Evolutionary conservation across 768 basidiomycete species (phyloP).

Genomic region (Macrolepiota albuminosa): DNA sequence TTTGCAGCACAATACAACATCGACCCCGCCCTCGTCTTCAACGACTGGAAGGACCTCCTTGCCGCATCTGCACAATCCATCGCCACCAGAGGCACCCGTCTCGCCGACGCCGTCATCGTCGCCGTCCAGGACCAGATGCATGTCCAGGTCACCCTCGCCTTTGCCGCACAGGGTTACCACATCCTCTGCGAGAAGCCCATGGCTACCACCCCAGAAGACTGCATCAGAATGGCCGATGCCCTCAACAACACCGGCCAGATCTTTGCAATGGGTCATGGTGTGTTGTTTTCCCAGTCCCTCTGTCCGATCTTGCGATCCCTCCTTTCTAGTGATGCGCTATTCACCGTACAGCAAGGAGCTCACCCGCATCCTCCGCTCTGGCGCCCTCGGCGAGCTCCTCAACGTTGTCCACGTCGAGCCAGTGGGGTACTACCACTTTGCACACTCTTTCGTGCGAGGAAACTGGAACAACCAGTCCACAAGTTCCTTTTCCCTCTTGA

Average conservation of each 20-base stretch:
- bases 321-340: constrained; percentile 69
- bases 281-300: constrained; percentile 12
- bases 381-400: constrained; percentile 68
- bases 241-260: constrained; percentile 66
- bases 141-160: constrained; percentile 65
- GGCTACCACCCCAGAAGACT: constrained; percentile 71
- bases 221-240: constrained; percentile 68
- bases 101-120: constrained; percentile 80
- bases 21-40: constrained; percentile 66
- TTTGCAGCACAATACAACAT: constrained; percentile 57
- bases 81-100: constrained; percentile 55
- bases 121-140: constrained; percentile 82
- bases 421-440: constrained; percentile 83
- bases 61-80: constrained; percentile 65
- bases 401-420: constrained; percentile 86
- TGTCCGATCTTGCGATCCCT: not conserved
- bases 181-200: constrained; percentile 93
- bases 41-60: constrained; percentile 66
- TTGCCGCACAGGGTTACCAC: constrained; percentile 79
- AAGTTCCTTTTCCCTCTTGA: constrained; percentile 81
- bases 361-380: constrained; percentile 64
- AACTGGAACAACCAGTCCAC: constrained; percentile 69
- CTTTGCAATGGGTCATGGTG: constrained; percentile 88
- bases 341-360: constrained; percentile 77
- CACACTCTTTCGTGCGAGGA: constrained; percentile 84